Base-by-base conservation (phyloP, 495 filamentous ascomycete species). In the Penicillium robsamsonii region DNA sequence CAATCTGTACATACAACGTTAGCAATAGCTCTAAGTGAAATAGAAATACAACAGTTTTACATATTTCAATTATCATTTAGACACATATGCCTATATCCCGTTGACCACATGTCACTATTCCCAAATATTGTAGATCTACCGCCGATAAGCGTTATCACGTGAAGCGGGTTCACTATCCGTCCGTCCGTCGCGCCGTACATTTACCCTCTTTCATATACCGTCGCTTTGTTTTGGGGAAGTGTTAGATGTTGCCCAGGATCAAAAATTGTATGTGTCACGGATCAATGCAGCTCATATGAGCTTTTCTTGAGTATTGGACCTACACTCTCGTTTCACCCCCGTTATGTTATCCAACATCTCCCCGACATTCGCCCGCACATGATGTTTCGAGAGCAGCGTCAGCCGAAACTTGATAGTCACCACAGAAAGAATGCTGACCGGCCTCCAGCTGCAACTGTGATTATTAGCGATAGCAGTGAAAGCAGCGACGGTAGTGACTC, bases 121-220 rank as follows among this genome's bases (percentile, higher is more conserved):
- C 15, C n/a, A 45, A n/a, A 2, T 8, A n/a, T 25, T 22, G 30
- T 48, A 51, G 55, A 45, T 54, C 45, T 33, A 64, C 59, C 43
- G 56, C 59, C 22, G 60, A 60, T 55, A 51, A 53, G 59, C 35
- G 37, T 41, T 31, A 61, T 61, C 62, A 65, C 62, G 59, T 65
- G 62, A 51, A 27, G 13, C 38, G 17, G 38, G n/a, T 29, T 30
- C 20, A 13, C 38, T 35, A 53, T 53, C 53, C 53, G 45, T 41
- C 24, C 46, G 35, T 20, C 53, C 45, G 44, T 58, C 44, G 48
- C 52, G 47, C 46, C 42, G 30, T 40, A 45, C 42, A 47, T 40
- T 57, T 51, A 53, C 58, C 38, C 56, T 58, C 56, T 61, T 52
- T 45, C 56, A 50, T 52, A 50, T 52, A 48, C 56, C 44, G 31